Base-by-base conservation (phyloP, 2,329 filamentous ascomycete genomes). In the Hymenotorrendiella dingleyae region DNA sequence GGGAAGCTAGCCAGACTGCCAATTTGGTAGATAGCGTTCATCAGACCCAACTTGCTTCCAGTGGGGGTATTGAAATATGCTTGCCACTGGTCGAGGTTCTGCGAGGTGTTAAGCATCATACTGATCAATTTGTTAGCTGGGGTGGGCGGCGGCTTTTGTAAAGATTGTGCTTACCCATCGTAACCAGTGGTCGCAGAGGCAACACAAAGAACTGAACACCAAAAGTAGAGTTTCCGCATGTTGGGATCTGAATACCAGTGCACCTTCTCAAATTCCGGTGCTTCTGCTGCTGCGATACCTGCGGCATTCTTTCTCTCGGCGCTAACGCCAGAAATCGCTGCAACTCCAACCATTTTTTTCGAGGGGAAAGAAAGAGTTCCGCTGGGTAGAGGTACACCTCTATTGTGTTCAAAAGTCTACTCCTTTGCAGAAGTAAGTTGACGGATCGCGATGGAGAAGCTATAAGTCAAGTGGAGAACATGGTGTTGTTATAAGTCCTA, bases 161-260 rank as follows among this genome's bases (percentile, higher is more conserved):
- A n/a, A n/a, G n/a, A n/a, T n/a, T n/a, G n/a, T n/a, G n/a, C 46
- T 36, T 54, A 68, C 66, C 76, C 75, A 62, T 82, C 77, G 56
- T 79, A 80, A 40, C 76, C 76, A 6, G 75, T 80, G 22, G 76
- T 80, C 32, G 76, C 76, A 22, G 76, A 80, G 10, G 74, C 76
- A 43, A 80, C 64, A 60, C 76, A 74, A 44, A 82, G 66, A 45
- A 80, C 69, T 16, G 68, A 61, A 45, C 66, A 67, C 57, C 70
- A 68, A 38, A 67, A 66, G 55, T 80, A 80, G 9, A 80, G 68
- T 56, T 68, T 73, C 40, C 76, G 67, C 41, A 80, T 62, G 54
- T 76, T 72, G 27, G 74, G 73, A 49, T 80, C 73, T 53, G 63
- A 67, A 48, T 66, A 72, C 77, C 77, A 81, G 42, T 62, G 69